Evolutionary conservation across 2,329 filamentous ascomycete genomes (phyloP), one percentile per base, ranked within the genome.

Genomic region (Albophoma yamanashiensis): DNA sequence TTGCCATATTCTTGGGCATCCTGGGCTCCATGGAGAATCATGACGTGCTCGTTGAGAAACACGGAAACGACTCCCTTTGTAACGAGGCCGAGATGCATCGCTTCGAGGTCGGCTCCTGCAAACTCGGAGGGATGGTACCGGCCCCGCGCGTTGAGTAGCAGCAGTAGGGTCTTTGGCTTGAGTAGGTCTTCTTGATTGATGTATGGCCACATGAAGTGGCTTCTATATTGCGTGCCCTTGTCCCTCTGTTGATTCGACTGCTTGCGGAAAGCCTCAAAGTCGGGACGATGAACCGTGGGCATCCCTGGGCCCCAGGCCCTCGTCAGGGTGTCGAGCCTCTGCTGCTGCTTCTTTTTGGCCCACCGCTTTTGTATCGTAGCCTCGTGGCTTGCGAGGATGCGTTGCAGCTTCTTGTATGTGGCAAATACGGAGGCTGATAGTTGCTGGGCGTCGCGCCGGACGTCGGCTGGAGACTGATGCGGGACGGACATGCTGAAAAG

Each of bases 181-280:
- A 65, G 58, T 0, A 87, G 70, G 64, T 86, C 83, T 59, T 86
- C 80, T 47, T 81, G 72, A 63, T 86, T 87, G 66, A 86, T 78
- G 55, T 79, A 74, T 0, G 83, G 83, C 74, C 76, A 84, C 50
- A 82, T 67, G 61, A 71, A 82, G 11, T 69, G 59, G 7, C 76
- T 72, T 9, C 60, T 64, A n/a, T 70, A 65, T 31, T 65, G 62
- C 12, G 66, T 66, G 4, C 65, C 64, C 1, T 38, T 3, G 4
- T 59, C 34, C 6, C 63, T 61, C 39, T 69, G 31, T 15, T 65
- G 22, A 1, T 50, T 15, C 3, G 61, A 40, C 17, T 70, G 63
- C 40, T 64, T 68, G n/a, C 64, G 66, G 31, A 73, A 71, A 17
- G 71, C 73, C 4, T 66, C 67, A 31, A 82, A 79, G 60, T 86